phyloP scores from a whole-genome alignment of 2,329 filamentous ascomycete genomes.

The Ophiocordyceps camponoti-leonardi region DNA sequence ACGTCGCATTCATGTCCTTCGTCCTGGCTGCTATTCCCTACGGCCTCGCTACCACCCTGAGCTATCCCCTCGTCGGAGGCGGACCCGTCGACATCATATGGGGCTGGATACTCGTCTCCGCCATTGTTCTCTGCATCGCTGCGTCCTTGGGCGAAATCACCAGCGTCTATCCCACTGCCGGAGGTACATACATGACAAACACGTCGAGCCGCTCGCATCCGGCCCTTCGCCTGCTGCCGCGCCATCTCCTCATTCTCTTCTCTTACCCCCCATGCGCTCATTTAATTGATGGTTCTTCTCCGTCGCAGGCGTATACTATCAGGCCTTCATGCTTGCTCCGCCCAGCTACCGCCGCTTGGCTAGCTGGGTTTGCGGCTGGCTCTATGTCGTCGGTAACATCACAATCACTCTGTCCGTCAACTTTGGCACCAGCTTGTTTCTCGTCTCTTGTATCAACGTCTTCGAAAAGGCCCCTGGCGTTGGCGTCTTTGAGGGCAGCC shows the following conservation, averaged over 20 bases:
- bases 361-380: constrained; percentile 60
- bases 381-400: constrained; percentile 56
- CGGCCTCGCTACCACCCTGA: constrained; percentile 29
- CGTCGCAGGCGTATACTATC: constrained; percentile 46
- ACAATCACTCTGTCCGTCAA: constrained; percentile 53
- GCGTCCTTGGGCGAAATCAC: constrained; percentile 58
- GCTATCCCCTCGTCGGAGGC: constrained; percentile 46
- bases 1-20: constrained; percentile 30
- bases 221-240: background rate
- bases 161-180: constrained; percentile 44
- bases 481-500: constrained; percentile 25
- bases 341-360: constrained; percentile 43
- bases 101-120: constrained; percentile 44
- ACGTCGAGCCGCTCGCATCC: background rate
- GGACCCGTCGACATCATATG: constrained; percentile 59
- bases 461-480: constrained; percentile 27
- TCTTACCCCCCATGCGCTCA: background rate
- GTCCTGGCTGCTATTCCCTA: constrained; percentile 34
- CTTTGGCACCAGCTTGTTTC: constrained; percentile 50
- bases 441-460: constrained; percentile 37
- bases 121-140: constrained; percentile 57
- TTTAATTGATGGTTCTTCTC: constrained; percentile 6
- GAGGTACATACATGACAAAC: constrained; percentile 22
- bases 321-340: constrained; percentile 51
- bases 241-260: background rate